Base-by-base conservation (phyloP, 2,329 filamentous ascomycete species). In the Hymenoscyphus repandus region DNA sequence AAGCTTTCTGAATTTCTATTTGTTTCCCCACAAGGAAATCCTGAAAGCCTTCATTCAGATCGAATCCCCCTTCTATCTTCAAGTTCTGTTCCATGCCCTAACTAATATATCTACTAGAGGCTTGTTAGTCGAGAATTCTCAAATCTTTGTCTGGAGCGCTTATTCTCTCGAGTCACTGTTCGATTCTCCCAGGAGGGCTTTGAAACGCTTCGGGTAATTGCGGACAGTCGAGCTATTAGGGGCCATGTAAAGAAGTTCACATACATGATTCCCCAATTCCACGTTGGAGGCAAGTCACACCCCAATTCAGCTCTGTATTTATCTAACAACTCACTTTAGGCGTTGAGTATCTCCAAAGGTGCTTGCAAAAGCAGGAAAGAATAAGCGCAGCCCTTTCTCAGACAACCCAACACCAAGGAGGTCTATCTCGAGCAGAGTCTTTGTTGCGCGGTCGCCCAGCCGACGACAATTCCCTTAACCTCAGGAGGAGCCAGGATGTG, bases 181-280 rank as follows among this genome's bases (percentile, higher is more conserved):
- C 52, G 57, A 22, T 60, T 57, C 42, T 79, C 63, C 74, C 74
- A 27, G 62, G 66, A 39, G 49, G 77, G 76, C 30, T 72, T 81
- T 46, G 62, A 69, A 45, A 70, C 72, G 33, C 63, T 81, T 42
- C 71, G 76, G 48, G 68, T 69, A 36, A 72, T 81, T 51, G 71
- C 76, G 31, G 66, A 67, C 44, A 72, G 74, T 56, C 67, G 69
- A 15, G 72, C 77, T 62, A 68, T 82, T 17, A 74, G 76, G 13
- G 65, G 68, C 47, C 71, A 78, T 62, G 78, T 81, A 52, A 78
- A 76, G 61, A 79, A 80, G 60, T 79, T 82, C 64, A 79, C 76
- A 55, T 82, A 82, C 63, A 72, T 81, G 66, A 75, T 82, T 49
- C 77, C 77, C 4, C 78, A 76, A 59, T 80, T 81, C 62, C 80